Percentiles rank a stretch among this genome's conserved stretches.
Conservation (phyloP, 1,284 basidiomycete species). For the Ceratobasidium sp. region DNA sequence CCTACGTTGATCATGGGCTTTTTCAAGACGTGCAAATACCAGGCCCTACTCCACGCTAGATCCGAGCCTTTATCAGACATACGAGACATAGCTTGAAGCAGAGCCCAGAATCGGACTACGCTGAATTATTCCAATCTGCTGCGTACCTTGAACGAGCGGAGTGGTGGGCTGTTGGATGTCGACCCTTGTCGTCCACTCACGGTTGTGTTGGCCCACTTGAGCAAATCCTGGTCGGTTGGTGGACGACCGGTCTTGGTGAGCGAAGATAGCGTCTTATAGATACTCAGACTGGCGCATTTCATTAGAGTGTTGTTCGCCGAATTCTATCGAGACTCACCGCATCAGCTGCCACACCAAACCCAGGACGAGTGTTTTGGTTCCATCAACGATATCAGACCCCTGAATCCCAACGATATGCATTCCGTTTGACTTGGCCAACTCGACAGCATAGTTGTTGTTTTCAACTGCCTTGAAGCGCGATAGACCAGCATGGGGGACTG, state of each 20-base stretch:
- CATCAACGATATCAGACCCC: constrained; percentile 96
- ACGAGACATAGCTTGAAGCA: no score
- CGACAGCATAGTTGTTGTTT: constrained; percentile 96
- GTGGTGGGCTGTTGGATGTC: constrained; percentile 50
- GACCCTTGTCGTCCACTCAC: constrained; percentile 52
- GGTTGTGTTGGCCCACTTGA: constrained; percentile 93
- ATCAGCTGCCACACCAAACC: constrained; percentile 98
- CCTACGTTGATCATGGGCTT: not conserved
- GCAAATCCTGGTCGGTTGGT: constrained; percentile 91
- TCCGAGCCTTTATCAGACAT: no score
- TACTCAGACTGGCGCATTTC: constrained; percentile 64
- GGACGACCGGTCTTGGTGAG: constrained; percentile 77
- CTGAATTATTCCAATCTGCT: not conserved
- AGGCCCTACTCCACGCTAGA: no score
- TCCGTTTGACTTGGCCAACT: constrained; percentile 88
- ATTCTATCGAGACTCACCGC: constrained; percentile 60
- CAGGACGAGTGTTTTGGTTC: constrained; percentile 86
- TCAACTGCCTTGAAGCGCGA: constrained; percentile 97
- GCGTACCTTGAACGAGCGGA: constrained; percentile 82
- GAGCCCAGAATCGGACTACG: no score
- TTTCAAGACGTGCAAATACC: no score
- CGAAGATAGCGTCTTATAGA: constrained; percentile 86
- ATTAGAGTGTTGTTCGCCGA: not conserved
- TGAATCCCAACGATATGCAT: constrained; percentile 99
- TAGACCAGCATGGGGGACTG: constrained; percentile 82